These are phyloP conservation scores for Melampsora occidentalis DNA, from an alignment of 1,284 basidiomycete species.

Conservation along the genomic window DNA sequence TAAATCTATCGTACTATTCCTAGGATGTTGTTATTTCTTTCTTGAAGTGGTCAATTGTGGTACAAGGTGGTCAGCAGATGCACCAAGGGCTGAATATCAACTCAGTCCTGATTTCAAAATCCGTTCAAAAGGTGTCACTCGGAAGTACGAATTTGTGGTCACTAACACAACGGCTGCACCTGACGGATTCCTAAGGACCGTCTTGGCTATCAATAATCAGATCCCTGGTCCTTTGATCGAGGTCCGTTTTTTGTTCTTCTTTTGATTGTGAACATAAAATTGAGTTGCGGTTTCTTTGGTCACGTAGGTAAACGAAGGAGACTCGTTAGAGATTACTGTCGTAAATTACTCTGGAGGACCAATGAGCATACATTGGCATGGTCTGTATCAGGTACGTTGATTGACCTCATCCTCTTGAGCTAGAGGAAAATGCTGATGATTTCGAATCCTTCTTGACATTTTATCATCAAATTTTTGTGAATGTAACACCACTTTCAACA, in stretches of 20 bases:
- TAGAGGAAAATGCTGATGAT: not conserved
- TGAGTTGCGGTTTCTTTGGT: not conserved
- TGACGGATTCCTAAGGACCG: constrained; percentile 55
- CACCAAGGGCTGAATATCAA: constrained; percentile 31
- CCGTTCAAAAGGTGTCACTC: constrained; percentile 45
- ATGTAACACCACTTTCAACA: not conserved
- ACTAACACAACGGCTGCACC: constrained; percentile 50
- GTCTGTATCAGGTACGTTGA: constrained; percentile 54
- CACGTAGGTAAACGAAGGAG: constrained; percentile 47
- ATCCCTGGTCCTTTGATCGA: constrained; percentile 60
- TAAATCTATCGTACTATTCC: too few species aligned
- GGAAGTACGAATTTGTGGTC: constrained; percentile 48
- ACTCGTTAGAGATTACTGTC: constrained; percentile 57
- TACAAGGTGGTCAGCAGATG: too few species aligned
- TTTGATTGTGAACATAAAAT: too few species aligned
- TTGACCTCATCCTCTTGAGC: constrained; percentile 5
- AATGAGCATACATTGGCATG: constrained; percentile 58
- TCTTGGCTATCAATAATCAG: constrained; percentile 60
- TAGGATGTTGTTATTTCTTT: too few species aligned
- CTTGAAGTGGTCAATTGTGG: too few species aligned
- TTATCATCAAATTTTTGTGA: constrained; percentile 46
- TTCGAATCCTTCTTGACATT: constrained; percentile 31
- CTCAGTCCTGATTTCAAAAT: constrained; percentile 48
- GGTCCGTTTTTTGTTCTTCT: not conserved
- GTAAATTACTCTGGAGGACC: constrained; percentile 55